Evolutionary conservation across 106 monocot genomes (phyloP), one percentile per base, ranked within the genome.

Genomic region (Acanthochlamys bracteata): DNA sequence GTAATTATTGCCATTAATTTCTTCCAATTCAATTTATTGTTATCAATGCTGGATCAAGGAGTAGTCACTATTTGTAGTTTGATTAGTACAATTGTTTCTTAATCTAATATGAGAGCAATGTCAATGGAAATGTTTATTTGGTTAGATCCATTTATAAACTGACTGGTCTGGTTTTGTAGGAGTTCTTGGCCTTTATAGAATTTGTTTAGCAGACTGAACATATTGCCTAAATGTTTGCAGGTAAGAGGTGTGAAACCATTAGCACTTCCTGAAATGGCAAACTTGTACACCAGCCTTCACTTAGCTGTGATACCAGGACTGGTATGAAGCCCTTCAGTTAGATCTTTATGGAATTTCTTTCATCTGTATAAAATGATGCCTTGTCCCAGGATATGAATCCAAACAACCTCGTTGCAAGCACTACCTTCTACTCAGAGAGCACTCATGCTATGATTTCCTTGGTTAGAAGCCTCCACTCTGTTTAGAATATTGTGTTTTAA

Each of bases 201-300:
- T 33, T 6, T 33, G 33, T 33, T 33, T 33, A 33, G 33, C 33
- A 33, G 33, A 6, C 33, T 33, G 33, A 33, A 17, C 49, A 14
- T 12, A 49, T 14, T 14, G 12, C 10, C 17, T 1, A 49, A 49
- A 49, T 49, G 10, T 55, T 54, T 17, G 68, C 91, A 98, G 96
- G 88, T 98, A 68, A 88, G 85, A 76, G 88, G 91, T 23, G 88
- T 98, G 45, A 98, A 85, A 65, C 91, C 91, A 53, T 56, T 92
- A 70, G 61, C 83, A 53, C 73, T 92, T 77, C 68, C 82, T 72
- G 96, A 92, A 75, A 85, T 98, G 88, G 88, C 88, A 57, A 81
- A 77, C 70, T 71, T 98, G 67, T 81, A 92, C 42, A 54, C 64
- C 23, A 81, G 70, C 59, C 76, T 98, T 75, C 96, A 79, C 39